Conservation (phyloP, 192 early-diverging fungal species). For the Gamsiella multidivaricata region DNA sequence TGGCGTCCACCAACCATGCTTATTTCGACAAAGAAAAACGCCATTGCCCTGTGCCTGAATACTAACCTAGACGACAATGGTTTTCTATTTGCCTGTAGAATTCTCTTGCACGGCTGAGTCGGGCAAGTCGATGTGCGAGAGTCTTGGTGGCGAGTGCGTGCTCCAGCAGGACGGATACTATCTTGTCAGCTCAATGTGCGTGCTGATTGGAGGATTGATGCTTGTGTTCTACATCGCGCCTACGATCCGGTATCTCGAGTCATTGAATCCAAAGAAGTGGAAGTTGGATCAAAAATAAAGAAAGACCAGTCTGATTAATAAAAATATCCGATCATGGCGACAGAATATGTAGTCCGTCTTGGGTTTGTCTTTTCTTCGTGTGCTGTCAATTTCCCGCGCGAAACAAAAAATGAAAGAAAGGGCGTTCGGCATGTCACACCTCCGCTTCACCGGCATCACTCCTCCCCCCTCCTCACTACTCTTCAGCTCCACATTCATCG, state of each 20-base stretch:
- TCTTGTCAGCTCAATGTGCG: slow-evolving; percentile 74
- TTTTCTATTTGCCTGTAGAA: slow-evolving; percentile 3
- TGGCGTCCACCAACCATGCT: too few species aligned
- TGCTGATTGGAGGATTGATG: slow-evolving; percentile 69
- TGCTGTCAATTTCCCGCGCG: too few species aligned
- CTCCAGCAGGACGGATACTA: slow-evolving; percentile 91
- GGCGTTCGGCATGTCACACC: too few species aligned
- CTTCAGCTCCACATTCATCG: too few species aligned
- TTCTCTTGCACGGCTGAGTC: slow-evolving; percentile 75
- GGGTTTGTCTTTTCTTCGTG: too few species aligned
- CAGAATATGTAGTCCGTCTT: too few species aligned
- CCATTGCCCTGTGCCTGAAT: background rate
- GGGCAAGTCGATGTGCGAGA: slow-evolving; percentile 70
- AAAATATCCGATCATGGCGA: background rate
- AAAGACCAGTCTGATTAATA: background rate
- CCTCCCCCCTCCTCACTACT: too few species aligned
- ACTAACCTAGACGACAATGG: background rate
- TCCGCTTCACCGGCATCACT: too few species aligned
- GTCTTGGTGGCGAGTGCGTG: slow-evolving; percentile 73
- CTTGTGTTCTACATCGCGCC: slow-evolving; percentile 72
- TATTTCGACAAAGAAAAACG: background rate
- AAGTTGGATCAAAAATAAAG: slow-evolving; percentile 17
- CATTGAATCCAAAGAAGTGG: slow-evolving; percentile 47
- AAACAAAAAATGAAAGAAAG: too few species aligned
- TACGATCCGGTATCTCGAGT: slow-evolving; percentile 56